Evolutionary conservation across 2,329 filamentous ascomycete species (phyloP), one percentile per base, ranked within the genome.

Genomic region (Epichloe scottii): DNA sequence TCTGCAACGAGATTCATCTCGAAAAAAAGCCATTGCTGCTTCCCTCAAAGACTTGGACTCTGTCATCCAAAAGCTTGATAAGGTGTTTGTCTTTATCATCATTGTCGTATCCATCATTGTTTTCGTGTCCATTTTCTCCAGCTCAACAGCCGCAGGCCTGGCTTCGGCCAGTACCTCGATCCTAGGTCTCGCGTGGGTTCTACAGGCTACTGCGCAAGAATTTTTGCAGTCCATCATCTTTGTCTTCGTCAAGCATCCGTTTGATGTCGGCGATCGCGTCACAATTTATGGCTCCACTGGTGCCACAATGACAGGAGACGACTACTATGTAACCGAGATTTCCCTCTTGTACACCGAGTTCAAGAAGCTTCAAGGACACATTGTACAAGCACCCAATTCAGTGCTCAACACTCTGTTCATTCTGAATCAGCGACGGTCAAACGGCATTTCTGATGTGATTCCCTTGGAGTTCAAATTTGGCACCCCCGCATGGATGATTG

Each of bases 351-450:
- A 93, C 65, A 97, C 91, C 14, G 91, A 96, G 62, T 96, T 96
- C 73, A 96, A 96, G 76, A 96, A 96, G 74, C 91, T 96, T 87
- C 85, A 96, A 67, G 91, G 91, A 2, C 90, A 96, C 60, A 85
- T 96, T 23, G 91, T 97, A 0, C 91, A 96, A 67, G 91, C 91
- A 0, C 91, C 91, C 11, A 97, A 97, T 76, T 94, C 86, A 52
- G 82, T 95, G 38, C 78, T 97, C 51, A 97, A 96, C 68, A 89
- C 81, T 0, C 76, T 97, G 0, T 96, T 96, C 68, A 95, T 97
- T 55, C 82, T 96, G 43, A 97, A 97, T 67, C 89, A 95, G 70
- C 83, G 91, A 44, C 85, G 91, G 50, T 94, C 89, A 35, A 90
- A 90, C 56, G 86, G 85, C 5, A 76, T 96, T 5, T 89, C 91